These are phyloP conservation scores for Hypoxylon fragiforme DNA, from an alignment of 495 filamentous ascomycete genomes.

Conservation along the genomic window DNA sequence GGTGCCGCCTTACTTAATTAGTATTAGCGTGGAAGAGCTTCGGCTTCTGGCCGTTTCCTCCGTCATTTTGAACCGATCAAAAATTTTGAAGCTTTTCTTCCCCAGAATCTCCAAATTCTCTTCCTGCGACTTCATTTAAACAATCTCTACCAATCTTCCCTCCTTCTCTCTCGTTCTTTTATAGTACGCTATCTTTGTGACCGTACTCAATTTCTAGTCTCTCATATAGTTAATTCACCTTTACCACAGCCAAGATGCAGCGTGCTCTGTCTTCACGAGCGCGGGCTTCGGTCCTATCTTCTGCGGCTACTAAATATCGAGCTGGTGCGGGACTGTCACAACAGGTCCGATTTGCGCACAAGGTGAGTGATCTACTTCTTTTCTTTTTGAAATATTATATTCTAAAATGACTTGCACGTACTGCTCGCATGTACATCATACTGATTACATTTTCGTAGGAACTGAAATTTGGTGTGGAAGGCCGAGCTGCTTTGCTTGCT, in stretches of 20 bases:
- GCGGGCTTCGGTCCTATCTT: conserved; percentile 69
- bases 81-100: conserved; percentile 42
- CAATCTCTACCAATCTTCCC: conserved; percentile 5
- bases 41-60: conserved; percentile 31
- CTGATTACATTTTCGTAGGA: conserved; percentile 61
- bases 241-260: conserved; percentile 62
- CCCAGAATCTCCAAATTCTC: conserved; percentile 27
- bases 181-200: conserved; percentile 20
- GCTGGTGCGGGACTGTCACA: conserved; percentile 60
- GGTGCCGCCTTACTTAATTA: conserved; percentile 14
- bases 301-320: conserved; percentile 60
- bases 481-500: conserved; percentile 80
- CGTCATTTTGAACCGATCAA: conserved; percentile 33
- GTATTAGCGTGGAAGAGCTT: conserved; percentile 30
- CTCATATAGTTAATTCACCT: conserved; percentile 32
- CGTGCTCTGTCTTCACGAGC: conserved; percentile 68
- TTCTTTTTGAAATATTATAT: too few species aligned
- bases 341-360: conserved; percentile 91
- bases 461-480: conserved; percentile 97
- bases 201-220: conserved; percentile 34
- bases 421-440: conserved; percentile 11
- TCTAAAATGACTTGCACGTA: conserved; percentile 30
- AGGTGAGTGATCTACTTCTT: conserved; percentile 64
- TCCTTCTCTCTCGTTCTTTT: background rate
- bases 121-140: conserved; percentile 9